These are phyloP conservation scores for Phytopythium sindhum DNA, from an alignment of 352 stramenopile species.

Conservation along the genomic window DNA sequence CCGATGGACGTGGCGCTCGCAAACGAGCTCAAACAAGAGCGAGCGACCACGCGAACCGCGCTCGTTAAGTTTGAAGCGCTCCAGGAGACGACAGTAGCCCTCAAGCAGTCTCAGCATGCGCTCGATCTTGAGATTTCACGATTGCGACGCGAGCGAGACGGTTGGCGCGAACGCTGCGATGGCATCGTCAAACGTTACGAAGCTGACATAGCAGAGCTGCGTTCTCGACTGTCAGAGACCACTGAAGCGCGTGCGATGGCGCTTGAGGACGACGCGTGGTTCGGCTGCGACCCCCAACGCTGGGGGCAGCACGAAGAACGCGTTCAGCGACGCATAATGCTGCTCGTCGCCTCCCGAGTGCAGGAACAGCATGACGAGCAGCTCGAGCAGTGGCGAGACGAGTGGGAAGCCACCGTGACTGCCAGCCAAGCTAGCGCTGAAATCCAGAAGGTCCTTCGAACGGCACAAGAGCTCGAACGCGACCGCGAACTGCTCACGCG, in stretches of 20 bases:
- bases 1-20: slow-evolving; percentile 27
- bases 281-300: neutral
- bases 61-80: slow-evolving; percentile 24
- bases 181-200: neutral
- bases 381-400: neutral
- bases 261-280: slow-evolving; percentile 4
- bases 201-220: neutral
- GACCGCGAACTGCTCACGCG: slow-evolving; percentile 8
- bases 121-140: neutral
- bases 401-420: neutral
- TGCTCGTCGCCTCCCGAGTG: neutral
- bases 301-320: slow-evolving; percentile 3
- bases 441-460: neutral
- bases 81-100: neutral
- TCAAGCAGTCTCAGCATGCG: neutral
- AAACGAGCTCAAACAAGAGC: slow-evolving; percentile 26
- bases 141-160: neutral
- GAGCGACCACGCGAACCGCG: slow-evolving; percentile 17
- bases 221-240: neutral
- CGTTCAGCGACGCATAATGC: neutral
- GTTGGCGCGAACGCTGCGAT: neutral
- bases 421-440: neutral
- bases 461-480: slow-evolving; percentile 7
- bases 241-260: neutral
- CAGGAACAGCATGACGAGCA: neutral